Conservation (phyloP, 2,329 filamentous ascomycete species). For the Huntiella moniliformis region DNA sequence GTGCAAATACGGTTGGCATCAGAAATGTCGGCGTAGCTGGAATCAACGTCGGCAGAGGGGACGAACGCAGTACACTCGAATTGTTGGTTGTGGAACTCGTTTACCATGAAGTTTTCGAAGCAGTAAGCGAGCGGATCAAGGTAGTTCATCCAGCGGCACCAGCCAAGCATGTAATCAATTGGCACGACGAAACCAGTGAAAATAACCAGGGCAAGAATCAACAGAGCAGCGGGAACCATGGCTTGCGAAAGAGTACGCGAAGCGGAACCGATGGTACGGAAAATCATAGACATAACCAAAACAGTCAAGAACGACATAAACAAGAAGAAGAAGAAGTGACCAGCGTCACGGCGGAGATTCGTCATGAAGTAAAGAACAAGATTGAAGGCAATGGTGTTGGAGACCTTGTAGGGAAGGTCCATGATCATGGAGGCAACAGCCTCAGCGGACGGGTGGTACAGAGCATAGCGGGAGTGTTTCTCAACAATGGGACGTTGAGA, state of each 20-base stretch:
- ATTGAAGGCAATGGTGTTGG: slow-evolving; percentile 62
- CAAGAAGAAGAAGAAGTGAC: slow-evolving; percentile 71
- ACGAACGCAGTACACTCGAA: slow-evolving; percentile 34
- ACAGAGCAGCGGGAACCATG: slow-evolving; percentile 38
- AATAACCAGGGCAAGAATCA: slow-evolving; percentile 48
- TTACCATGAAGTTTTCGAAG: slow-evolving; percentile 65
- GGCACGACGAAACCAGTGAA: slow-evolving; percentile 53
- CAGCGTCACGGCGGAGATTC: slow-evolving; percentile 53
- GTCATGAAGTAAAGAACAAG: slow-evolving; percentile 73
- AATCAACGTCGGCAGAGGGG: slow-evolving; percentile 20
- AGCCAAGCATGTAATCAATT: slow-evolving; percentile 52
- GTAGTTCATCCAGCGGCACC: slow-evolving; percentile 72
- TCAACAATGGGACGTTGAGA: slow-evolving; percentile 82
- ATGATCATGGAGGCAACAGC: slow-evolving; percentile 72
- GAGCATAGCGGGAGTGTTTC: slow-evolving; percentile 69
- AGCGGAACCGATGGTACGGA: slow-evolving; percentile 60
- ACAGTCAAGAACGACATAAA: slow-evolving; percentile 57
- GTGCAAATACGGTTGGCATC: slow-evolving; percentile 33
- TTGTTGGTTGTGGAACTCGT: slow-evolving; percentile 47
- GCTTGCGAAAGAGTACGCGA: slow-evolving; percentile 52
- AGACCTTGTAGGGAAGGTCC: slow-evolving; percentile 67
- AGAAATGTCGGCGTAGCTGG: slow-evolving; percentile 21
- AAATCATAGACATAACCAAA: slow-evolving; percentile 69
- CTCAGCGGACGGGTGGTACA: slow-evolving; percentile 81
- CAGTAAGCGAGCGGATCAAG: slow-evolving; percentile 62